Evolutionary conservation across 768 basidiomycete genomes (phyloP).

Genomic region (Lenzites betulinus): DNA sequence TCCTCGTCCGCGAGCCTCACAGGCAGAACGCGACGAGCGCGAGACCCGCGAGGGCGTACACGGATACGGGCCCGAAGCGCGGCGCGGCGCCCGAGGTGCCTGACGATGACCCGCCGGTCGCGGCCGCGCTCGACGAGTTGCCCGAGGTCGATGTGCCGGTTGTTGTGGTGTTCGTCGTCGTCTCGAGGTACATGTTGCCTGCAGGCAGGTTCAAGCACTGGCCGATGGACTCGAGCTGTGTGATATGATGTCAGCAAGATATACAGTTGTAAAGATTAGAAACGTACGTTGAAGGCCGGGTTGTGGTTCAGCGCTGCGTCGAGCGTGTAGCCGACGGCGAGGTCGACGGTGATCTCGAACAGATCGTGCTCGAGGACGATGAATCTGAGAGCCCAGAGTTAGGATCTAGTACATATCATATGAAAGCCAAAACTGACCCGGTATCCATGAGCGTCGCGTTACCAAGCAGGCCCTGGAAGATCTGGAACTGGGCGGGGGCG

Average conservation of each 20-base stretch:
- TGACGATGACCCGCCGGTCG: not conserved
- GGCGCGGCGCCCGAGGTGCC: slow-evolving; percentile 1
- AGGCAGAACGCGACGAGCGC: slow-evolving; percentile 8
- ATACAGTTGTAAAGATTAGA: too few species aligned
- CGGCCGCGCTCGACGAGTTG: slow-evolving; percentile 8
- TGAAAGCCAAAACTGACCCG: slow-evolving; percentile 46
- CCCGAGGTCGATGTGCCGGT: slow-evolving; percentile 5
- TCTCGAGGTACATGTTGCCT: slow-evolving; percentile 81
- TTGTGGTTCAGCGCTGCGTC: slow-evolving; percentile 68
- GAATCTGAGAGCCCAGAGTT: slow-evolving; percentile 52
- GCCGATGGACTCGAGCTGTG: slow-evolving; percentile 73
- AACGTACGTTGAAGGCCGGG: slow-evolving; percentile 63
- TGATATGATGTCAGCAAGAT: not conserved
- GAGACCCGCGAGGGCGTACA: slow-evolving; percentile 9
- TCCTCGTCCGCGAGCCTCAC: not conserved
- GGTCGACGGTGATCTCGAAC: slow-evolving; percentile 81
- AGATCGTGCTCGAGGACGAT: slow-evolving; percentile 90
- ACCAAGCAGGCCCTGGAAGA: slow-evolving; percentile 73
- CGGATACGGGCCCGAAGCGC: not conserved
- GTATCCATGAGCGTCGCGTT: slow-evolving; percentile 62
- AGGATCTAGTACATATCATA: too few species aligned
- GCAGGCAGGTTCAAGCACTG: slow-evolving; percentile 67
- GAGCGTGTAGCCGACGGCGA: slow-evolving; percentile 86
- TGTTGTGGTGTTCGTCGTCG: slow-evolving; percentile 47
- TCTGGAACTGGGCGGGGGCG: slow-evolving; percentile 63